Evolutionary conservation across 495 filamentous ascomycete genomes (phyloP).

Genomic region (Cercophora scortea): DNA sequence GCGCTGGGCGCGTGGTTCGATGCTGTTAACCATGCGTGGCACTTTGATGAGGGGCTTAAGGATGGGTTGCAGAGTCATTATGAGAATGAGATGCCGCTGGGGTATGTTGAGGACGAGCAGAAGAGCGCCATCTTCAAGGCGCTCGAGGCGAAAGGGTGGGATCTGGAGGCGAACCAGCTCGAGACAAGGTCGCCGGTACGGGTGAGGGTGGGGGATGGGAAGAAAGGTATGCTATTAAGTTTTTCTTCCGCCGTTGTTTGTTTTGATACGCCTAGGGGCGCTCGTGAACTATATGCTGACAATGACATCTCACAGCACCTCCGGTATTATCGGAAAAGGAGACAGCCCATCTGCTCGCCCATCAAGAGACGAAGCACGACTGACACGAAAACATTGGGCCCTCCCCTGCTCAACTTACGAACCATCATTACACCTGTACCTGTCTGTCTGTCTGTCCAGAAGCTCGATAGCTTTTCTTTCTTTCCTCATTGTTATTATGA

Average conservation of each 20-base stretch:
- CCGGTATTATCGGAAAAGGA: conserved; percentile 16
- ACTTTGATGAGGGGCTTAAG: conserved; percentile 28
- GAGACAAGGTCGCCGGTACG: conserved; percentile 32
- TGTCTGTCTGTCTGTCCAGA: too few species aligned
- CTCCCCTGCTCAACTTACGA: too few species aligned
- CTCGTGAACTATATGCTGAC: too few species aligned
- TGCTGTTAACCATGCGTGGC: conserved; percentile 52
- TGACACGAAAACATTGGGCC: background rate
- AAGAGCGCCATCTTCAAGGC: conserved; percentile 23
- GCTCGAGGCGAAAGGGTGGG: conserved; percentile 33
- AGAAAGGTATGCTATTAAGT: conserved; percentile 17
- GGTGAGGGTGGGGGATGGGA: conserved; percentile 20
- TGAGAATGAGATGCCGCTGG: conserved; percentile 27
- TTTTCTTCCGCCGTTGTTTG: background rate
- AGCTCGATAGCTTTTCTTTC: background rate
- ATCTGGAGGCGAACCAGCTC: conserved; percentile 33
- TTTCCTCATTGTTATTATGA: background rate
- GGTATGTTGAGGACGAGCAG: conserved; percentile 26
- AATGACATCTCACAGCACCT: conserved; percentile 4
- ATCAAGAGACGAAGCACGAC: conserved; percentile 17
- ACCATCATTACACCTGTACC: too few species aligned
- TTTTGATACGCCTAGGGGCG: background rate
- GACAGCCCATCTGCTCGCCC: conserved; percentile 7
- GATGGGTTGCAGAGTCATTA: conserved; percentile 23
- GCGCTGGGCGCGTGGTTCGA: conserved; percentile 70